Conservation (phyloP, 805 yeast species). For the Metschnikowia gelsemii region DNA sequence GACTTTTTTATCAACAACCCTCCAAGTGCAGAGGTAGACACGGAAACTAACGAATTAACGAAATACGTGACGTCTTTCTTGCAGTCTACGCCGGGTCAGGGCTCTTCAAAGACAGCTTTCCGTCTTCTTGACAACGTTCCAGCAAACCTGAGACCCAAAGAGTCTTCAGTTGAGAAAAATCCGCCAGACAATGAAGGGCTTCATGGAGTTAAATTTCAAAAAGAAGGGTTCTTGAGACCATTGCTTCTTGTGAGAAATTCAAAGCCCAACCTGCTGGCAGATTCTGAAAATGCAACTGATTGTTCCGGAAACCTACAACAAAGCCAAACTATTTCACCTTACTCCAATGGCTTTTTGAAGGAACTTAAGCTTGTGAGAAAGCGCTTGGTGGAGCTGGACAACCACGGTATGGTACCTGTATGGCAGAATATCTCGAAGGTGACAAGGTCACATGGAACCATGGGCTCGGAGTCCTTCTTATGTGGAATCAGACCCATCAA, state of each 20-base stretch:
- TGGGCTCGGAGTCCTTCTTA: background rate
- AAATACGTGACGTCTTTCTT: background rate
- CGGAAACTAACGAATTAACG: background rate
- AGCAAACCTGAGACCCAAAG: no score
- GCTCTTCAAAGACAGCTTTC: no score
- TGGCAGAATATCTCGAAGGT: background rate
- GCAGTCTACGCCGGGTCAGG: no score
- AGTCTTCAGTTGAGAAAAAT: background rate
- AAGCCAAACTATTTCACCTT: background rate
- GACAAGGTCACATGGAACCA: background rate
- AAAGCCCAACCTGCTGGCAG: background rate
- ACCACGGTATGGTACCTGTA: background rate
- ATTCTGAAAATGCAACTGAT: background rate
- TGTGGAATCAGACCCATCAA: no score
- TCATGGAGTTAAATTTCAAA: background rate
- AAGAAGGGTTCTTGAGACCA: background rate
- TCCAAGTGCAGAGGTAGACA: background rate
- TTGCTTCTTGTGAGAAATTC: conserved; percentile 1
- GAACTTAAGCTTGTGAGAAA: conserved; percentile 6
- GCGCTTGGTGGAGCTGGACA: background rate
- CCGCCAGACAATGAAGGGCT: background rate
- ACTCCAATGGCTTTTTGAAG: background rate
- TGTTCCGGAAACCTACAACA: no score
- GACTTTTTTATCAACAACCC: conserved; percentile 6
- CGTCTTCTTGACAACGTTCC: no score